Base-by-base conservation (phyloP, 208 protist genomes). In the Trichomonas tenax region DNA sequence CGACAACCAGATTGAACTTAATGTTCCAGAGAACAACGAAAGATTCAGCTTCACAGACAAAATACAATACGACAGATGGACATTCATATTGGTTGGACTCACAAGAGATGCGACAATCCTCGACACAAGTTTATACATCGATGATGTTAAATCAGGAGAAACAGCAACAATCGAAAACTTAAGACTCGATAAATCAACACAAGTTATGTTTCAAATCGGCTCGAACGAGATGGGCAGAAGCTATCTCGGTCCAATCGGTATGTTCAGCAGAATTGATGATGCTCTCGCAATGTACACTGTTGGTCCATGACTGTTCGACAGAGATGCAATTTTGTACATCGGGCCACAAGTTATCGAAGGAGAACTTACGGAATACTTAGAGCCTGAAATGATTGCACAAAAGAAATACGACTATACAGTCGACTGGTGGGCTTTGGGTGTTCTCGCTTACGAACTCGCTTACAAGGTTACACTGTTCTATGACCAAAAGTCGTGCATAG, bases 341-440 rank as follows among this genome's bases (percentile, higher is more conserved):
- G 21, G 2, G 1, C 58, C 58, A n/a, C 58, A 72, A 72, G 58
- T 72, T n/a, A 72, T 72, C 4, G 26, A 72, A 72, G 11, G 21
- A 31, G 26, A 72, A n/a, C 26, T 72, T n/a, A 21, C 90, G 10
- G 90, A 58, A 40, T 96, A 72, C 44, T n/a, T 72, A 0, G 45
- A 44, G 17, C 90, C 90, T 34, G 90, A 96, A 44, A 34, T 82
- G 23, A 40, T 96, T 45, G 1, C 34, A 58, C 15, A 15, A 2
- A n/a, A 96, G 58, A 11, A 58, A 34, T 82, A 82, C 38, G 46
- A 45, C 9, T 38, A 38, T 21, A 15, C 3, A 48, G 72, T 81
- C 4, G 90, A 96, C 38, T 96, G 90, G 90, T 96, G 90, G 90
- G 40, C 46, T 34, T 40, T 96, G 21, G 90, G 90, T 31, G 38